These are phyloP conservation scores for Tetrapyrgos nigripes DNA, from an alignment of 1,284 basidiomycete genomes.

Conservation along the genomic window DNA sequence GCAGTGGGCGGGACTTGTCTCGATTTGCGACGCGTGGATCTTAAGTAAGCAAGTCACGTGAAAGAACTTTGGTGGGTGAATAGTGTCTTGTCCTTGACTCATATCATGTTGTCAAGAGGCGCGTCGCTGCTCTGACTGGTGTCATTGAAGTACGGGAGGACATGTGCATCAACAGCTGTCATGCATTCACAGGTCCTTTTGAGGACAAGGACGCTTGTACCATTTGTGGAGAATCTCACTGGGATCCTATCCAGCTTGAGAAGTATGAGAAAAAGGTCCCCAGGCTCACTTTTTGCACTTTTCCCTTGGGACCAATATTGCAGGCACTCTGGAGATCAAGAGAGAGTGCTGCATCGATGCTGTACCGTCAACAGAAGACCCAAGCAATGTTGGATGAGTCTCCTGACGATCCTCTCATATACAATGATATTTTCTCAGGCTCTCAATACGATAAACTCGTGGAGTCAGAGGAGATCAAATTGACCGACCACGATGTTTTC, in stretches of 20 bases:
- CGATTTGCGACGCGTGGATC: too few relatives aligned
- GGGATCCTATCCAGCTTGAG: conserved; percentile 9
- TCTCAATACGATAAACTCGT: conserved; percentile 28
- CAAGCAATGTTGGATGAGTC: too few relatives aligned
- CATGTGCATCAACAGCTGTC: conserved; percentile 40
- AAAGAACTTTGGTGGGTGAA: too few relatives aligned
- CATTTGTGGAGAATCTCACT: conserved; percentile 25
- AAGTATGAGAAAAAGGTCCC: conserved; percentile 13
- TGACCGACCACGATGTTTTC: conserved; percentile 33
- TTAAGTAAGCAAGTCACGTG: too few relatives aligned
- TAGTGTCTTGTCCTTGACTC: too few relatives aligned
- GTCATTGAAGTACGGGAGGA: conserved; percentile 29
- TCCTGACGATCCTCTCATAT: too few relatives aligned
- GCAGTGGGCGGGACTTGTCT: too few relatives aligned
- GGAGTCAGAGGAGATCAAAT: conserved; percentile 6
- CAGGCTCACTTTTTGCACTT: conserved; percentile 34
- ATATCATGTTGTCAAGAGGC: conserved; percentile 28
- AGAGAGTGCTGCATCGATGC: too few relatives aligned
- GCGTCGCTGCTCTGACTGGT: conserved; percentile 30
- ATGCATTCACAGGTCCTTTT: conserved; percentile 38
- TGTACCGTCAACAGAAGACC: too few relatives aligned
- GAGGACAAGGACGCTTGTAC: conserved; percentile 22
- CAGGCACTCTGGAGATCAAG: too few relatives aligned
- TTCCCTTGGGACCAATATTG: conserved; percentile 43
- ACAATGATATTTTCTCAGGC: too few relatives aligned